These are phyloP conservation scores for Trichophyton simii DNA, from an alignment of 2,329 filamentous ascomycete genomes.

Conservation along the genomic window DNA sequence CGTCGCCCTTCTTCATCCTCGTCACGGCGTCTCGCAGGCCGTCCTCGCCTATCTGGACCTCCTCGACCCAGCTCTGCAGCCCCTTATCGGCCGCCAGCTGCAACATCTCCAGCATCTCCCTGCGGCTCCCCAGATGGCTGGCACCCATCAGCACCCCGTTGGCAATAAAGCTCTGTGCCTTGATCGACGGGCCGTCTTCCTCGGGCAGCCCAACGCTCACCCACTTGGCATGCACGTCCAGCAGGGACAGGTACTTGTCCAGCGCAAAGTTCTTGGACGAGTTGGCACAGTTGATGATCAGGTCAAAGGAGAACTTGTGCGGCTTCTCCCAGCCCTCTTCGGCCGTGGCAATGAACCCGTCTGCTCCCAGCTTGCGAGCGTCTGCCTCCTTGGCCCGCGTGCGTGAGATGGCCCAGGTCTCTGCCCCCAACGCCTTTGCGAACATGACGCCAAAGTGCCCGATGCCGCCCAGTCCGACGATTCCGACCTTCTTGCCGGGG, in stretches of 20 bases:
- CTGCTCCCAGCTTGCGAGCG: slow-evolving; percentile 46
- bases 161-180: slow-evolving; percentile 59
- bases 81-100: slow-evolving; percentile 57
- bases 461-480: slow-evolving; percentile 46
- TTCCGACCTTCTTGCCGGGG: slow-evolving; percentile 43
- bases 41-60: slow-evolving; percentile 59
- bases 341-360: slow-evolving; percentile 46
- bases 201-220: slow-evolving; percentile 70
- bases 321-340: slow-evolving; percentile 47
- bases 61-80: slow-evolving; percentile 55
- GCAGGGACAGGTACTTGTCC: slow-evolving; percentile 56
- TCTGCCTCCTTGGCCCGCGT: slow-evolving; percentile 48
- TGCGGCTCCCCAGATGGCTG: slow-evolving; percentile 57
- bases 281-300: slow-evolving; percentile 61
- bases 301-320: slow-evolving; percentile 46
- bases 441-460: slow-evolving; percentile 61
- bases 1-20: slow-evolving; percentile 57
- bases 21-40: slow-evolving; percentile 58
- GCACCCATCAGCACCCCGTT: slow-evolving; percentile 63
- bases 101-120: slow-evolving; percentile 60
- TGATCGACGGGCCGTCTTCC: slow-evolving; percentile 57
- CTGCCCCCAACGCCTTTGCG: slow-evolving; percentile 53
- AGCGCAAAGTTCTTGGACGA: slow-evolving; percentile 55
- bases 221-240: slow-evolving; percentile 73
- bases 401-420: slow-evolving; percentile 51